These are phyloP conservation scores for Sutorius eximius DNA, from an alignment of 1,284 basidiomycete species.

Conservation along the genomic window DNA sequence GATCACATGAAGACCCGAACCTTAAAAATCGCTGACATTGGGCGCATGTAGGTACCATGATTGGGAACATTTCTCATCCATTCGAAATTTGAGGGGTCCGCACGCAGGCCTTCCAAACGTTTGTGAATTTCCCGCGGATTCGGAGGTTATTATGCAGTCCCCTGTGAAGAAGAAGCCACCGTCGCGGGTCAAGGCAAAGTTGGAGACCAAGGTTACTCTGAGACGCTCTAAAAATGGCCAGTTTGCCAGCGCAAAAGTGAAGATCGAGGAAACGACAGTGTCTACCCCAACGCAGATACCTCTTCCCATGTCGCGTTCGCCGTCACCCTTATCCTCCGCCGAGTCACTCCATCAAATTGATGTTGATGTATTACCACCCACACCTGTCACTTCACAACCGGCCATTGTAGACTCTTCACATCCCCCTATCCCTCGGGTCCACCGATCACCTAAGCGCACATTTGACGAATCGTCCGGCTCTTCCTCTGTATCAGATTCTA, in stretches of 20 bases:
- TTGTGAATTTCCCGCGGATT: conserved; percentile 47
- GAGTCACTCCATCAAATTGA: conserved; percentile 31
- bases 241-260: conserved; percentile 27
- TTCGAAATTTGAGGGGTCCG: conserved; percentile 83
- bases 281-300: conserved; percentile 38
- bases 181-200: conserved; percentile 21
- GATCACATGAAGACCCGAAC: conserved; percentile 13
- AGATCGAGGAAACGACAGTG: conserved; percentile 23
- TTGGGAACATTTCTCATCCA: conserved; percentile 94
- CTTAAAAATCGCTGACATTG: conserved; percentile 13
- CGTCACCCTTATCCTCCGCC: conserved; percentile 41
- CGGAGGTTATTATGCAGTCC: conserved; percentile 27
- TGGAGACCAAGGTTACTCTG: conserved; percentile 32
- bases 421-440: conserved; percentile 35
- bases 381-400: conserved; percentile 22
- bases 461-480: conserved; percentile 62
- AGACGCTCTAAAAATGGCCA: conserved; percentile 31
- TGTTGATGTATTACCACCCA: conserved; percentile 31
- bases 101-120: conserved; percentile 77
- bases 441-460: conserved; percentile 62
- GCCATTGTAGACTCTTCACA: conserved; percentile 26
- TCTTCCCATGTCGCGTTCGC: conserved; percentile 46
- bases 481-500: conserved; percentile 44
- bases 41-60: conserved; percentile 69
- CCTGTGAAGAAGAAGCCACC: conserved; percentile 34